Base-by-base conservation (phyloP, 768 basidiomycete species). In the Trametes cingulata region DNA sequence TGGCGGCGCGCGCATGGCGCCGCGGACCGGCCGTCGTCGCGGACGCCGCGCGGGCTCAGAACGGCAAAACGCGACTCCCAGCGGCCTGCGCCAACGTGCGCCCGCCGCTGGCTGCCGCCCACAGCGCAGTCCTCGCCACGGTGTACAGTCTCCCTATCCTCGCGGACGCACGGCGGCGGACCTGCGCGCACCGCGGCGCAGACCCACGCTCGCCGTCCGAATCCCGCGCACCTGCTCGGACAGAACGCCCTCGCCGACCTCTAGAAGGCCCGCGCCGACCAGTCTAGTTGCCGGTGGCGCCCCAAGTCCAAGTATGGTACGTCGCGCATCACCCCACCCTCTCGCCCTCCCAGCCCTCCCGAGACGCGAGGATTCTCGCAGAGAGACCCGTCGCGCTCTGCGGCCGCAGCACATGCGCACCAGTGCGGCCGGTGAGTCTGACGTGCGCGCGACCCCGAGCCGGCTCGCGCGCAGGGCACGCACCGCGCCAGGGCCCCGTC, bases 271-370 rank as follows among this genome's bases (percentile, higher is more conserved):
- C 10, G 37, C 56, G 56, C 47, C 47, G 56, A 41, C 45, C 29
- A 27, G 39, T 57, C 56, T 48, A 57, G 56, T 57, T 20, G 46
- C 56, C 56, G 56, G 47, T 27, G 37, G 25, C 45, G 25, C 40
- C 1, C 39, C 29, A 25, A 17, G 8, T 47, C 15, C 37, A 27
- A 19, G 24, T 9, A 25, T 20, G 24, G 33, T 29, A 19, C 14
- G 53, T 9, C 41, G 41, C 20, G n/a, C 48, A 12, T 36, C 33
- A 36, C 27, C 42, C 33, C 22, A 33, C n/a, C 7, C n/a, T n/a
- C n/a, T n/a, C n/a, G 45, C 42, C 42, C 42, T 43, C 20, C 20
- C 5, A 25, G 1, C 27, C 8, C n/a, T 27, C 42, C 19, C 29
- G 6, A 13, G 19, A 9, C 9, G 42, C 17, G n/a, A 41, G 20